Evolutionary conservation across 257 asterid species (phyloP).

Genomic region (Solanum etuberosum): DNA sequence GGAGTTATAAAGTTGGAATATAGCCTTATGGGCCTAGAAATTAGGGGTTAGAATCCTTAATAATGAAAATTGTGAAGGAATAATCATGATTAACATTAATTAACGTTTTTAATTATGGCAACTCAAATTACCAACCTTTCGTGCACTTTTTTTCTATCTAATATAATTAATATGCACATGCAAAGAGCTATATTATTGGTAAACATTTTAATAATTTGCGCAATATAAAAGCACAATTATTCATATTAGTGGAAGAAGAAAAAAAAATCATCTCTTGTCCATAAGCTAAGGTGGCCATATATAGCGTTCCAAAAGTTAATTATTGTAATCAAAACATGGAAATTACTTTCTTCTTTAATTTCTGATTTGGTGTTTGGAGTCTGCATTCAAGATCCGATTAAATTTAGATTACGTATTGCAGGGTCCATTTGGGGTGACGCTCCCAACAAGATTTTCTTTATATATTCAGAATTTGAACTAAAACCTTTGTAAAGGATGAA

Average conservation of each 20-base stretch:
- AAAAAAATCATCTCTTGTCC: neutral
- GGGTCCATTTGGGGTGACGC: accelerated
- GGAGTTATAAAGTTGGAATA: neutral
- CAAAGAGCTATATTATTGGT: neutral
- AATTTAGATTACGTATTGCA: too few species aligned
- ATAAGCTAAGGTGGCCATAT: neutral
- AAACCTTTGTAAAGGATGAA: too few species aligned
- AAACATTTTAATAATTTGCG: neutral
- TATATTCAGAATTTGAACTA: too few species aligned
- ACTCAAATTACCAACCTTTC: neutral
- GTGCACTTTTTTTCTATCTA: neutral
- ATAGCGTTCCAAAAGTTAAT: neutral
- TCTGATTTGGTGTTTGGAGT: neutral
- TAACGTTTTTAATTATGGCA: neutral
- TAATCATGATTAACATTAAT: neutral
- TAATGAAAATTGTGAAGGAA: neutral
- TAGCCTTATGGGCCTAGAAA: neutral
- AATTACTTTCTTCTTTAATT: neutral
- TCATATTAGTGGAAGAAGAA: neutral
- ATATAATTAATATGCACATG: neutral
- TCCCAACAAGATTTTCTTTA: too few species aligned
- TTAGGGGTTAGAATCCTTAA: neutral
- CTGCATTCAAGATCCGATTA: too few species aligned
- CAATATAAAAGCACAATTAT: neutral
- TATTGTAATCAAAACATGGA: neutral